phyloP scores from a whole-genome alignment of 768 basidiomycete species.

The Panaeolus papilionaceus region DNA sequence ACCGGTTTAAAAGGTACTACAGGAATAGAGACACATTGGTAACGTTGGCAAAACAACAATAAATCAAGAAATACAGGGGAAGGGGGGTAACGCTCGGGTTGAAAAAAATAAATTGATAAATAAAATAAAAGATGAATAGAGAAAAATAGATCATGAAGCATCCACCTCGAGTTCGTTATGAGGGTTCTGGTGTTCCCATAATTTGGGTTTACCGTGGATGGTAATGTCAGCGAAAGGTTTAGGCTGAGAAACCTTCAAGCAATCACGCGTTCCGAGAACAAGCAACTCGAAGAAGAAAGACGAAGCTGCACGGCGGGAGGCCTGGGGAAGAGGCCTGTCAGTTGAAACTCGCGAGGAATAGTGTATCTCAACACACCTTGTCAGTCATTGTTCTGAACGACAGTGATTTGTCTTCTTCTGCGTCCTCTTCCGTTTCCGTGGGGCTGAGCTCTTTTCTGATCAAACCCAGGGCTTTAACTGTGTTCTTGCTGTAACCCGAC shows the following conservation, averaged over 20 bases:
- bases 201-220: conserved; percentile 77
- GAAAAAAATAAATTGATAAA: neutral
- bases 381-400: conserved; percentile 83
- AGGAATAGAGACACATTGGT: neutral
- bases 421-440: conserved; percentile 43
- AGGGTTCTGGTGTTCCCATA: conserved; percentile 70
- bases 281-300: conserved; percentile 98
- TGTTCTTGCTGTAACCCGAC: conserved; percentile 79
- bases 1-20: neutral
- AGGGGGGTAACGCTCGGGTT: conserved; percentile 4
- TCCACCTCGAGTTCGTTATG: conserved; percentile 19
- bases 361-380: conserved; percentile 55
- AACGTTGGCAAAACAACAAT: neutral
- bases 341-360: neutral
- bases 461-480: conserved; percentile 80
- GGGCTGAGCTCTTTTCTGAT: conserved; percentile 76
- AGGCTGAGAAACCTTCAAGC: conserved; percentile 78
- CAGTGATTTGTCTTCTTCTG: conserved; percentile 59
- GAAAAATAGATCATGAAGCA: neutral
- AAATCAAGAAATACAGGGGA: conserved; percentile 7
- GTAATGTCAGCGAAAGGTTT: conserved; percentile 87
- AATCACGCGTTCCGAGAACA: conserved; percentile 92
- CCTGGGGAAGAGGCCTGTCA: conserved; percentile 47
- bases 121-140: conserved; percentile 1
- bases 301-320: conserved; percentile 89